A percentile compares a stretch with the other conserved stretches of the same genome.
phyloP scores from a whole-genome alignment of 2,329 filamentous ascomycete genomes.

The Catunica adiposa region DNA sequence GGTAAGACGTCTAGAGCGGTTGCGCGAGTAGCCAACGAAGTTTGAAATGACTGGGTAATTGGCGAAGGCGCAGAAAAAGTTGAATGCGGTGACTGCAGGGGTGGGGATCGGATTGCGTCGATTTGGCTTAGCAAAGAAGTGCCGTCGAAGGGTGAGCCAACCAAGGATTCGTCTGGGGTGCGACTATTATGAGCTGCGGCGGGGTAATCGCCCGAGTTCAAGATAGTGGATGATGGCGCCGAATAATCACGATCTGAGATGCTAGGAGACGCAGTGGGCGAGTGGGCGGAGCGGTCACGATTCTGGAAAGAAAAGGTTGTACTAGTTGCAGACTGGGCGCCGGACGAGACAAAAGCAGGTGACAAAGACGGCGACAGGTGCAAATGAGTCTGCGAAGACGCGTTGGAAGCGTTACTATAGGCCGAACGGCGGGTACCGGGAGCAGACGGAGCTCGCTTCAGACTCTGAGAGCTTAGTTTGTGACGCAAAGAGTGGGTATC shows the following conservation, averaged over 20 bases:
- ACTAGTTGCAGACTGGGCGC: conserved; percentile 18
- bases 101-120: conserved; percentile 9
- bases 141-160: conserved; percentile 10
- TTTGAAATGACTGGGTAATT: not conserved
- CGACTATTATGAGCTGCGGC: not conserved
- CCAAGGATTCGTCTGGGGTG: conserved; percentile 9
- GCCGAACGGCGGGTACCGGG: conserved; percentile 21
- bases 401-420: conserved; percentile 25
- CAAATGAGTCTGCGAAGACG: conserved; percentile 12
- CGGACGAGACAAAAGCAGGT: conserved; percentile 19
- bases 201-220: conserved; percentile 7
- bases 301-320: conserved; percentile 11
- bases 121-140: conserved; percentile 6
- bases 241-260: conserved; percentile 13
- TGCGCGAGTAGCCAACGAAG: conserved; percentile 13
- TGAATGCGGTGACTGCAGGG: not conserved
- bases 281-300: conserved; percentile 11
- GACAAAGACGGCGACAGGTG: conserved; percentile 2
- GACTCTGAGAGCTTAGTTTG: conserved; percentile 47
- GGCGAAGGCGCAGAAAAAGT: not conserved
- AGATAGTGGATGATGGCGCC: conserved; percentile 10
- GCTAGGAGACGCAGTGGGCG: conserved; percentile 9
- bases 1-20: conserved; percentile 12
- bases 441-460: conserved; percentile 44
- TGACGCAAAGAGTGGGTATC: conserved; percentile 42